Evolutionary conservation across 495 filamentous ascomycete species (phyloP), one percentile per base, ranked within the genome.

Genomic region (Pyrenula massariospora): DNA sequence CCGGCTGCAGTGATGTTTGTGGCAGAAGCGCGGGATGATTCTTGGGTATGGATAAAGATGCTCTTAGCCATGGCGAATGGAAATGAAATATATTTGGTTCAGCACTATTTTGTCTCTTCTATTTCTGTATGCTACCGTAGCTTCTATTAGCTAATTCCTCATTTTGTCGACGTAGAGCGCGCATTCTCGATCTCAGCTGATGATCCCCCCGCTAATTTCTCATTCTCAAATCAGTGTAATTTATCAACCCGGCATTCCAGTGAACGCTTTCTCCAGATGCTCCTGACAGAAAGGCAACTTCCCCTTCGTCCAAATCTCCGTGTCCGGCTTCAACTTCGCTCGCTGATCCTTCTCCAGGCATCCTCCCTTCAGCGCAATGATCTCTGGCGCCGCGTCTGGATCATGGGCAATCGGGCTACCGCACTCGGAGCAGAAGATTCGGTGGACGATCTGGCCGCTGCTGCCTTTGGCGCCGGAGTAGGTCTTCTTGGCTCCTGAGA

Each of bases 201-300:
- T n/a, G n/a, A n/a, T n/a, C n/a, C n/a, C n/a, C n/a, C n/a, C n/a
- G n/a, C n/a, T n/a, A n/a, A n/a, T n/a, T n/a, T n/a, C n/a, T n/a
- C n/a, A n/a, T n/a, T n/a, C n/a, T n/a, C n/a, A n/a, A n/a, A n/a
- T n/a, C n/a, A n/a, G n/a, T n/a, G n/a, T n/a, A n/a, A n/a, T n/a
- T n/a, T n/a, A n/a, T 71, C 74, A 83, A 66, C 79, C 42, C 11
- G 82, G 82, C 82, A 85, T 85, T 58, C 79, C 68, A 68, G 77
- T 58, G 66, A 84, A 84, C 2, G 82, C 71, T 58, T 84, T 73
- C 2, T 65, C 79, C 57, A 86, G 72, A 55, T 78, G 63, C 71
- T 86, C 82, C 73, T 78, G 69, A 70, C 81, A 83, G 75, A 85
- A 86, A 36, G 83, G 82, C 55, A 86, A 75, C 75, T 86, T 86